Conservation (phyloP, 225 moss, liverwort and hornwort genomes). For the Pseudoscleropodium purum region DNA sequence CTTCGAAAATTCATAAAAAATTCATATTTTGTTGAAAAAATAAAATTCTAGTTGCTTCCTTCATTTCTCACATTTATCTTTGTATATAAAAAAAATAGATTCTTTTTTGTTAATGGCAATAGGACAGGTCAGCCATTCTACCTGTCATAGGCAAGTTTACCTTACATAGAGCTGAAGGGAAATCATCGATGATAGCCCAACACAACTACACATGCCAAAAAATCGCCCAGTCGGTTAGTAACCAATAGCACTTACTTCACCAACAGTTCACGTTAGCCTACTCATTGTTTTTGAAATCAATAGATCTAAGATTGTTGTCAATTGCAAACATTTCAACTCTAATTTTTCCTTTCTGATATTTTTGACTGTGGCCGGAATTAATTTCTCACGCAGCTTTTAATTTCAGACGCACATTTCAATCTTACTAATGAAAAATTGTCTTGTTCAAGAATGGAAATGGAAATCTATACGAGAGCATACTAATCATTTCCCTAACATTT, state of each 20-base stretch:
- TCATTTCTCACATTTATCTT: too few species aligned
- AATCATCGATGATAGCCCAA: constrained; percentile 51
- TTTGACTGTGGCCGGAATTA: neutral
- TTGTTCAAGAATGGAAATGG: neutral
- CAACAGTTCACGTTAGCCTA: neutral
- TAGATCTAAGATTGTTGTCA: neutral
- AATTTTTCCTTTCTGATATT: neutral
- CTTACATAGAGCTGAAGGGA: constrained; percentile 70
- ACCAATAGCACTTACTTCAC: neutral
- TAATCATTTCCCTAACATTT: neutral
- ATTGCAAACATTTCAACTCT: neutral
- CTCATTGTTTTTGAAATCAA: neutral
- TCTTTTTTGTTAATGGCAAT: too few species aligned
- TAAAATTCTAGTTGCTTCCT: too few species aligned
- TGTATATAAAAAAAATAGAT: too few species aligned
- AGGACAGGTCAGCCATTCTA: too few species aligned
- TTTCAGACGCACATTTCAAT: neutral
- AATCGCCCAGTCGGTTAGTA: neutral
- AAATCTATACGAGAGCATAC: neutral
- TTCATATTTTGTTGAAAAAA: too few species aligned
- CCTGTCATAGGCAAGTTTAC: too few species aligned
- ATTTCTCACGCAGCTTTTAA: neutral
- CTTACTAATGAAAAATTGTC: neutral
- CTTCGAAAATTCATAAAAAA: too few species aligned
- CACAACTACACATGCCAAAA: constrained; percentile 43